Base-by-base conservation (phyloP, 83 land plant genomes). In the Isoetes engelmannii region DNA sequence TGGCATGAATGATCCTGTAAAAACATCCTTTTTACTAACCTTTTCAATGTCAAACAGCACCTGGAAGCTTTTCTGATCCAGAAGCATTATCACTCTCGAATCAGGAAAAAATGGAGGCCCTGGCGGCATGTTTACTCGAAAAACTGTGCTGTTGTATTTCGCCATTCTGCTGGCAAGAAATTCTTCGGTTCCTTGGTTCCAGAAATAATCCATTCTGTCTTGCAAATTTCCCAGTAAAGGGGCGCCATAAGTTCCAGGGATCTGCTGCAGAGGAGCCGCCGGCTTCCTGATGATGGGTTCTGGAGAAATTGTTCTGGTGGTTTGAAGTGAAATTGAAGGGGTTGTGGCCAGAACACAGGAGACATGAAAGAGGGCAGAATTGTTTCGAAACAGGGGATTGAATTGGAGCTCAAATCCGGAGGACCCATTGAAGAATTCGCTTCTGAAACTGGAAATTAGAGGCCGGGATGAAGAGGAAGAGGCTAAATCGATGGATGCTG, bases 91-190 rank as follows among this genome's bases (percentile, higher is more conserved):
- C 6, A 53, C 45, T 44, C 15, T 44, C 10, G 72, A 46, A 12
- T 71, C 69, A 5, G 73, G 68, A 20, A 70, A 70, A 12, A 70
- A 44, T 7, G 73, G 73, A 3, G 73, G 73, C 5, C 73, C 55
- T 4, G 74, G 74, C 37, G 74, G 74, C 74, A 71, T 4, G 19
- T 62, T 61, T 4, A 71, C 70, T 18, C 69, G 12, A 15, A 61
- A 8, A 0, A 71, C 71, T 8, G 70, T 71, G 50, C 53, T 62
- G 71, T 64, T 47, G 69, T 71, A 47, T 41, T 47, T 18, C 42
- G 17, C 37, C 69, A 57, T 45, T 12, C 41, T 67, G 13, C 47
- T 61, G 21, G 18, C 17, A 51, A 71, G 62, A 51, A 71, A 62
- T 4, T 62, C 43, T 7, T 71, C 68, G 9, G 28, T 9, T 18